Evolutionary conservation across 805 yeast genomes (phyloP), one percentile per base, ranked within the genome.

Genomic region (Brettanomyces naardenensis): DNA sequence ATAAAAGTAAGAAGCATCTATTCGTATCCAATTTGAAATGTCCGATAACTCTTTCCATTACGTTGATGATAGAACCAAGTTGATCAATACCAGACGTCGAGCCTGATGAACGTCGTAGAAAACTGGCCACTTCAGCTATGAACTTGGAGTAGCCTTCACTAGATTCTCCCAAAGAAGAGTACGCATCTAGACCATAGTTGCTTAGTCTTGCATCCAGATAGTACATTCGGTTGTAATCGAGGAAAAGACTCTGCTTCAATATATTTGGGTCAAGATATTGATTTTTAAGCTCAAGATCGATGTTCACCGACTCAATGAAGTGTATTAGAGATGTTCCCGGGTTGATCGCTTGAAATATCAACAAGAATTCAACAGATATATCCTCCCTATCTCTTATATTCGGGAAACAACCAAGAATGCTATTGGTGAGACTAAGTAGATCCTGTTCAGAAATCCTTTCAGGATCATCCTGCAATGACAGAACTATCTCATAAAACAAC

Each of bases 111-210:
- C n/a, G n/a, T 7, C 26, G 27, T 37, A 71, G 60, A 1, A 75
- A 65, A 3, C 58, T 44, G 38, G 62, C 55, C 10, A 81, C 44
- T 34, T 78, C 74, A 2, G 68, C 67, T 1, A 77, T 54, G 23
- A 84, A 61, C 46, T 76, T 78, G 10, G 94, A 58, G 57, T 75
- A 88, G 1, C 96, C 97, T 51, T 81, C 87, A 19, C 77, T 64
- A 43, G 82, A 82, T 55, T 89, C 95, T 35, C 77, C 73, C 6
- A 85, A 49, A 14, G 87, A 61, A 41, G 83, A 81, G 60, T 65
- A 86, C 3, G 51, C 43, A 13, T 44, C 49, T 17, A 58, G 49
- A 13, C 60, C 55, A 37, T 48, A 59, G 19, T 52, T 56, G 28
- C 55, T 43, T 11, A 44, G 41, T 40, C 51, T 54, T 2, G 60